These are phyloP conservation scores for Colletotrichum lentis DNA, from an alignment of 2,329 filamentous ascomycete species.

Conservation along the genomic window DNA sequence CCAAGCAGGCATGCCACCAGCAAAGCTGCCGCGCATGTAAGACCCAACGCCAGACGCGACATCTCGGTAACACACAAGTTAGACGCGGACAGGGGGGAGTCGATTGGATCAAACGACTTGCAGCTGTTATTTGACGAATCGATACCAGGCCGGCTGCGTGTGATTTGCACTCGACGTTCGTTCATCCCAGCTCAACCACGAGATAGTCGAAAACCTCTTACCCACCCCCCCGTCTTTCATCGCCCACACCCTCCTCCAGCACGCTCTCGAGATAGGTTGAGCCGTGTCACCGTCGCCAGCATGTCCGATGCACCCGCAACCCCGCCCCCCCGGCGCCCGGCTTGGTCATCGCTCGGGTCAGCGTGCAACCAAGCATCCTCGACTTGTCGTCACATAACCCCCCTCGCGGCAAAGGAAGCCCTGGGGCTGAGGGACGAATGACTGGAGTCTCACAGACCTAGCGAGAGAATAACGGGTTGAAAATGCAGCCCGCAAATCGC, in stretches of 20 bases:
- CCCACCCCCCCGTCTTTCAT: too few relatives aligned
- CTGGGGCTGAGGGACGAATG: not conserved
- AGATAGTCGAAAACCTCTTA: not conserved
- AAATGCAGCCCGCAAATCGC: not conserved
- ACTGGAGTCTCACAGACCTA: not conserved
- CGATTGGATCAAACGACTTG: not conserved
- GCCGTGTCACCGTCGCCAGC: not conserved
- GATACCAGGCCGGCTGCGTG: not conserved
- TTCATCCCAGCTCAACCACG: not conserved
- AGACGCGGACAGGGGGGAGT: not conserved
- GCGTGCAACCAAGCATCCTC: conserved; percentile 20
- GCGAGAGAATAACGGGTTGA: not conserved
- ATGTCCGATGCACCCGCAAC: not conserved
- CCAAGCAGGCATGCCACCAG: not conserved
- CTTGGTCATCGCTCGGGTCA: conserved; percentile 11
- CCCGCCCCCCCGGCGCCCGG: not conserved
- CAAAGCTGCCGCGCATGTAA: conserved; percentile 1
- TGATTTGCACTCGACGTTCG: not conserved
- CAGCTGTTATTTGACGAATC: not conserved
- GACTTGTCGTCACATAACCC: conserved; percentile 19
- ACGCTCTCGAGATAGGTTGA: too few relatives aligned
- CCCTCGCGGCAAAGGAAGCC: not conserved
- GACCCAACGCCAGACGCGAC: not conserved
- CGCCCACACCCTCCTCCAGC: not conserved
- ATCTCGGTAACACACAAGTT: not conserved